Percentiles rank a stretch among this genome's conserved stretches.
Evolutionary conservation across 306 rosid genomes (phyloP).

Genomic region (Cyamopsis tetragonoloba): DNA sequence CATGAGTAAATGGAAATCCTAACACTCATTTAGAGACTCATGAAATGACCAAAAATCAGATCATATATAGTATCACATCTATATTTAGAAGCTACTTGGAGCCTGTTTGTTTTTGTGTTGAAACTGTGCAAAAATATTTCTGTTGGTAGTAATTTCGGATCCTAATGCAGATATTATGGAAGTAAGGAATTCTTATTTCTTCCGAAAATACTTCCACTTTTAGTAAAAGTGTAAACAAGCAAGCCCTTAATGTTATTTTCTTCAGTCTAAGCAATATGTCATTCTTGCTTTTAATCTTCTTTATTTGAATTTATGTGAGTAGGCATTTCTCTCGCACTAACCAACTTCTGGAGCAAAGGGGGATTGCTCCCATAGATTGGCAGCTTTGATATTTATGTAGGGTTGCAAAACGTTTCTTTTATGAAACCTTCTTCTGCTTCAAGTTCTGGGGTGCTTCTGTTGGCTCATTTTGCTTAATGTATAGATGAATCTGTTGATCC

Average conservation of each 20-base stretch:
- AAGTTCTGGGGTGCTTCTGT: constrained; percentile 11
- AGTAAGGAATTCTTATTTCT: too few species aligned
- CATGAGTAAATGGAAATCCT: too few species aligned
- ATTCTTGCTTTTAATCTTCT: not conserved
- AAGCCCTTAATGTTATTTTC: not conserved
- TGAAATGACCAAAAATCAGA: not conserved
- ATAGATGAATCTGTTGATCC: not conserved
- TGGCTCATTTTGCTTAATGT: not conserved
- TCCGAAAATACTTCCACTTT: too few species aligned
- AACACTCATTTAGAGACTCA: not conserved
- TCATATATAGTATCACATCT: not conserved
- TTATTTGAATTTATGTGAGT: constrained; percentile 27
- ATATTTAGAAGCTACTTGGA: not conserved
- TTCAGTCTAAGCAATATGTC: not conserved
- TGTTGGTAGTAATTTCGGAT: too few species aligned
- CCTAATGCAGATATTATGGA: too few species aligned
- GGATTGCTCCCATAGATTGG: constrained; percentile 70
- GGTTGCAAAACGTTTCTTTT: not conserved
- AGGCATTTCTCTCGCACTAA: constrained; percentile 94
- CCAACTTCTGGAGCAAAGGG: constrained; percentile 66
- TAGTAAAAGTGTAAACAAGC: too few species aligned
- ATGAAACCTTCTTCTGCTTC: not conserved
- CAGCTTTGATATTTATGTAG: constrained; percentile 45
- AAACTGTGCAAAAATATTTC: too few species aligned
- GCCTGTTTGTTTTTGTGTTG: too few species aligned